These are phyloP conservation scores for Solanum corneliomulleri DNA, from an alignment of 257 asterid genomes.

Conservation along the genomic window DNA sequence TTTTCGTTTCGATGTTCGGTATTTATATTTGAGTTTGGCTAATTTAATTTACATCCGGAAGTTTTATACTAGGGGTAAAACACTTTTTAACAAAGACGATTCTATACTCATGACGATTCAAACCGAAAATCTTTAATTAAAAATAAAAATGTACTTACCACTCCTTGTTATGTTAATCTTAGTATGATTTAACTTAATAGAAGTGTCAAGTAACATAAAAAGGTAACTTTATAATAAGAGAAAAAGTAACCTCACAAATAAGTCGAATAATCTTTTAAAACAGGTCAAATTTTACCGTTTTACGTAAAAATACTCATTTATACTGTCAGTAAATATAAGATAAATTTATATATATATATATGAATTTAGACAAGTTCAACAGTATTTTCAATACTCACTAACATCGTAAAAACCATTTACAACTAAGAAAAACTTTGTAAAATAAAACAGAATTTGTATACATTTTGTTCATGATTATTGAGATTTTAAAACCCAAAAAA, in stretches of 20 bases:
- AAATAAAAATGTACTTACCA: too few species aligned
- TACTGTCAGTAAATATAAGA: neutral
- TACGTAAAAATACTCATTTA: neutral
- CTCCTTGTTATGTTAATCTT: neutral
- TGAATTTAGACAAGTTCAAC: neutral
- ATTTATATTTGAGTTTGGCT: rapidly evolving
- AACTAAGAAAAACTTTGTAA: neutral
- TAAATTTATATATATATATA: neutral
- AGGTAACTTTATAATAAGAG: neutral
- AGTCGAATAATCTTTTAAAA: neutral
- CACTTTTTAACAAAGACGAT: rapidly evolving
- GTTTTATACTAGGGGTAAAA: too few species aligned
- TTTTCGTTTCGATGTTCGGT: rapidly evolving
- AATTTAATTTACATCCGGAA: rapidly evolving
- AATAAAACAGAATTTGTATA: neutral
- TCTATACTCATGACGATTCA: rapidly evolving
- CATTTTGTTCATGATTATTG: neutral
- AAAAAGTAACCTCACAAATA: neutral
- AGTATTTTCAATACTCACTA: neutral
- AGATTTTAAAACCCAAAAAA: neutral
- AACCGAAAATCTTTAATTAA: too few species aligned
- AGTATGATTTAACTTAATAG: neutral
- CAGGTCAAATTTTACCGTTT: neutral
- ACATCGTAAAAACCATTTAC: neutral
- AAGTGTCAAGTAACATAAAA: neutral